These are phyloP conservation scores for Apiospora aurea DNA, from an alignment of 2,329 filamentous ascomycete genomes.

Conservation along the genomic window DNA sequence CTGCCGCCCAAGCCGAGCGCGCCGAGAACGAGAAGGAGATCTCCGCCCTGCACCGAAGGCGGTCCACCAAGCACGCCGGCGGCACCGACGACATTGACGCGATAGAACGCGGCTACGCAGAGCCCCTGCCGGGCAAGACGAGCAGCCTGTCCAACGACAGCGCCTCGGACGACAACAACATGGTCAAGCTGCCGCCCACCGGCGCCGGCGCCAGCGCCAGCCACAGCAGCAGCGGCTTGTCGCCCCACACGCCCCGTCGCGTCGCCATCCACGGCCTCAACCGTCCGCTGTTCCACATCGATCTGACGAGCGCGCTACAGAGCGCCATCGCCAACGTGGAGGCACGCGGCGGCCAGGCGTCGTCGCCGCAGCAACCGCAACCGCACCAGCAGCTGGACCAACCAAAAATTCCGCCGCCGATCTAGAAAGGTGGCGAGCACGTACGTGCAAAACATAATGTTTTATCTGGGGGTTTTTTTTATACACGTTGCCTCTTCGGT, in stretches of 20 bases:
- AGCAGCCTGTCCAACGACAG: constrained; percentile 29
- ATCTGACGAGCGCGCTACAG: constrained; percentile 87
- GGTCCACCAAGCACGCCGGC: constrained; percentile 18
- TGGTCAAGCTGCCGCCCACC: constrained; percentile 3
- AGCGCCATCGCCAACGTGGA: constrained; percentile 84
- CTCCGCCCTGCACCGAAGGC: constrained; percentile 26
- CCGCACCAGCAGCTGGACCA: neutral
- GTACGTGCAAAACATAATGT: neutral
- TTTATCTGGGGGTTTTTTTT: neutral
- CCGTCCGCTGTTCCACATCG: constrained; percentile 91
- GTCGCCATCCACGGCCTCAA: constrained; percentile 86
- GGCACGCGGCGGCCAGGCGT: constrained; percentile 39
- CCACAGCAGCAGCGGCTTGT: neutral
- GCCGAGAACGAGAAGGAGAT: constrained; percentile 62
- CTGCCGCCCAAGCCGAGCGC: constrained; percentile 72
- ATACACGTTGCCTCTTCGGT: neutral
- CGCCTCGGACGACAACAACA: constrained; percentile 29
- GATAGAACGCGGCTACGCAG: constrained; percentile 34
- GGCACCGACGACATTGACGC: constrained; percentile 34
- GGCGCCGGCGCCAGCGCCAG: constrained; percentile 41
- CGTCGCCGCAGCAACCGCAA: neutral
- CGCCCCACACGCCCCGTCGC: constrained; percentile 53
- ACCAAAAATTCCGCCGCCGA: neutral
- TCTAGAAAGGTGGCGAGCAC: neutral
- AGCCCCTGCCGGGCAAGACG: neutral